A percentile compares a stretch with the other conserved stretches of the same genome.
Evolutionary conservation across 768 basidiomycete genomes (phyloP).

Genomic region (Kwoniella europaea): DNA sequence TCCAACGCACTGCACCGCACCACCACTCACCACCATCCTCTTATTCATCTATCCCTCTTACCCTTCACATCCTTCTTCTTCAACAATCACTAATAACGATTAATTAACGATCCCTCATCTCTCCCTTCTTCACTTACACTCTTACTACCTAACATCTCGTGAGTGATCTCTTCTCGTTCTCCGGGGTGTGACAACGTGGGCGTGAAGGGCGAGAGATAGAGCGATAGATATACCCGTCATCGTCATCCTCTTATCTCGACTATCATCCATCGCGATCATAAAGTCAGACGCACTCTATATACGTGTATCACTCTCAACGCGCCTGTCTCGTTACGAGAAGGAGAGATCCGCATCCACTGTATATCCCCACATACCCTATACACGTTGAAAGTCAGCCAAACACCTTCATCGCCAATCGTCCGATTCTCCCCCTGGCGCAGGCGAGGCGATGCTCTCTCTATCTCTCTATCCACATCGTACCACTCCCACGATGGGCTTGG

Average conservation of each 20-base stretch:
- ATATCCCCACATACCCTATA: background rate
- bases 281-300: no score
- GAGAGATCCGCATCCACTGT: no score
- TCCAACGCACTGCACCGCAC: slow-evolving; percentile 4
- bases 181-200: background rate
- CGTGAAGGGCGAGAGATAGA: background rate
- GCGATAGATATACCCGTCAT: background rate
- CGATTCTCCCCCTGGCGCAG: slow-evolving; percentile 2
- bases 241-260: background rate
- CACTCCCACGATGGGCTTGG: background rate
- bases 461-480: slow-evolving; percentile 5
- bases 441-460: background rate
- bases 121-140: slow-evolving; percentile 18
- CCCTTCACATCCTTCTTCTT: background rate
- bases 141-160: slow-evolving; percentile 10
- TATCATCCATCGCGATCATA: background rate
- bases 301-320: no score
- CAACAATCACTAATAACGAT: slow-evolving; percentile 1
- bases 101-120: slow-evolving; percentile 7
- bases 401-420: background rate
- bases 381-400: background rate
- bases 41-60: slow-evolving; percentile 13
- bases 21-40: slow-evolving; percentile 5
- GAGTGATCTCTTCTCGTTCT: background rate
- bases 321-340: no score